Evolutionary conservation across 2,329 filamentous ascomycete species (phyloP).

Genomic region (Sphaerostilbella broomeana): DNA sequence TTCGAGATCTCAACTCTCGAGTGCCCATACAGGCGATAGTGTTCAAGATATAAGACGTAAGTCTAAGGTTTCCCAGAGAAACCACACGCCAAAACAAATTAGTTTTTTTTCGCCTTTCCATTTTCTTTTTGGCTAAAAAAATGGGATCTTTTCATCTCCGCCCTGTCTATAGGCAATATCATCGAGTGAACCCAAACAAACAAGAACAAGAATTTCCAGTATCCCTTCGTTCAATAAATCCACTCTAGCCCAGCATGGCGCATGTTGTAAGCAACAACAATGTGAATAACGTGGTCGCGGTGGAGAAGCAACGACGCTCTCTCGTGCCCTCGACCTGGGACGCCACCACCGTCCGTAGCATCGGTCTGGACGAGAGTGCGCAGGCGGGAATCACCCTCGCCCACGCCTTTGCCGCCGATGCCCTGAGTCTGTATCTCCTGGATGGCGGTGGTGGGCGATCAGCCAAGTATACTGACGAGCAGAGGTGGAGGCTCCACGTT

Average conservation of each 20-base stretch:
- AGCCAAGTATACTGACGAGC: conserved; percentile 53
- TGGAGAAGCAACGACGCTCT: conserved; percentile 27
- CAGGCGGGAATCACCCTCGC: conserved; percentile 66
- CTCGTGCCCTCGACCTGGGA: conserved; percentile 48
- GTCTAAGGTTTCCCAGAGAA: conserved; percentile 15
- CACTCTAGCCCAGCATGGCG: conserved; percentile 9
- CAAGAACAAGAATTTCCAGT: not conserved
- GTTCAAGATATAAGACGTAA: conserved; percentile 46
- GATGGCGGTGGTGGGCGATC: conserved; percentile 66
- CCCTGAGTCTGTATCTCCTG: conserved; percentile 68
- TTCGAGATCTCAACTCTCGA: conserved; percentile 48
- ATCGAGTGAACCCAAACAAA: conserved; percentile 8
- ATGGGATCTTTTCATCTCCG: conserved; percentile 1
- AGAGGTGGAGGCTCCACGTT: conserved; percentile 70
- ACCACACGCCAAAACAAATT: too few relatives aligned
- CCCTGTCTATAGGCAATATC: conserved; percentile 7
- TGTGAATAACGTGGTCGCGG: conserved; percentile 14
- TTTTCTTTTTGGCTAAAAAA: conserved; percentile 1
- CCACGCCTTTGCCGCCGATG: conserved; percentile 69
- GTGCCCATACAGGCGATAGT: conserved; percentile 51
- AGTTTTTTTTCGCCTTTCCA: too few relatives aligned
- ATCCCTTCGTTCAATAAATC: too few relatives aligned
- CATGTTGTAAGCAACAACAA: conserved; percentile 12
- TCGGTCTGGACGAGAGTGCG: conserved; percentile 62
- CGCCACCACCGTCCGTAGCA: conserved; percentile 51